phyloP scores from a whole-genome alignment of 306 rosid genomes.

The Clitoria ternatea region DNA sequence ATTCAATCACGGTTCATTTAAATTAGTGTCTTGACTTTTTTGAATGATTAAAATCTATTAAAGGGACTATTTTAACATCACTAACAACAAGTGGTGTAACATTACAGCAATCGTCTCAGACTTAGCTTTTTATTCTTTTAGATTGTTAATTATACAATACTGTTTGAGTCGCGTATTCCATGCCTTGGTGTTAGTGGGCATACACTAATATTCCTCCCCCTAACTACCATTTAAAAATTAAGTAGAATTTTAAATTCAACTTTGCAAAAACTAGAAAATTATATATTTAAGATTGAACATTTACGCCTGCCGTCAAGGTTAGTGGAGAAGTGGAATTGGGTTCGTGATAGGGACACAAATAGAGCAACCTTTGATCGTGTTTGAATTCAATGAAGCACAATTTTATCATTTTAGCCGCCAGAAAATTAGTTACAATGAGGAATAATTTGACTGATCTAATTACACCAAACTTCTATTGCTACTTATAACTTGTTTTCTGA shows the following conservation, averaged over 20 bases:
- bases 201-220: background rate
- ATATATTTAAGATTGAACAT: background rate
- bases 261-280: background rate
- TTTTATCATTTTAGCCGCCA: background rate
- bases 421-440: background rate
- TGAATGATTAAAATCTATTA: background rate
- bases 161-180: background rate
- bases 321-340: background rate
- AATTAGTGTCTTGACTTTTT: too few relatives aligned
- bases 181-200: background rate
- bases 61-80: background rate
- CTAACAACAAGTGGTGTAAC: background rate
- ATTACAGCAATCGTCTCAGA: background rate
- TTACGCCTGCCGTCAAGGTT: background rate
- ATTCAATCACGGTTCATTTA: too few relatives aligned
- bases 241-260: background rate
- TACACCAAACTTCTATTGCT: background rate
- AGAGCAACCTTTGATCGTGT: background rate
- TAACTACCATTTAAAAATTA: too few relatives aligned
- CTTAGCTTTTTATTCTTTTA: background rate
- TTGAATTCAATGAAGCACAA: conserved; percentile 6
- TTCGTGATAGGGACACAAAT: background rate
- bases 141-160: background rate
- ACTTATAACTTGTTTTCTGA: too few relatives aligned
- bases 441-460: background rate